Evolutionary conservation across 2,329 filamentous ascomycete species (phyloP).

Genomic region (Ampelomyces quisqualis): DNA sequence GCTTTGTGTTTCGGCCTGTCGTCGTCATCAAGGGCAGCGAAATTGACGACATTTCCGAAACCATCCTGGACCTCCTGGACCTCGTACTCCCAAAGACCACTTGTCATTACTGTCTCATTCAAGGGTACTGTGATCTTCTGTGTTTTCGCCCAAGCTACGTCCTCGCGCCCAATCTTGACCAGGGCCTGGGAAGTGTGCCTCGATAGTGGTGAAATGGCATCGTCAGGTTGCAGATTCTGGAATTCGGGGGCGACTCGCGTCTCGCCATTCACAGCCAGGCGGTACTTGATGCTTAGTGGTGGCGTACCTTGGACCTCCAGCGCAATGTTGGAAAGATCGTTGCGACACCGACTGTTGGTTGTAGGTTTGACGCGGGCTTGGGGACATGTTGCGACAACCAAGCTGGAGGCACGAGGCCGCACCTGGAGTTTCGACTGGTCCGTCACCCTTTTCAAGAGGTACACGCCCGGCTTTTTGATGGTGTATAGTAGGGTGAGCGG

Average conservation of each 20-base stretch:
- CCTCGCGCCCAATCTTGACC: conserved; percentile 59
- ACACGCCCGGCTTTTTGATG: conserved; percentile 84
- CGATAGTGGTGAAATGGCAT: conserved; percentile 75
- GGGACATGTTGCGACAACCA: conserved; percentile 84
- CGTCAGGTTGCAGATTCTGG: conserved; percentile 90
- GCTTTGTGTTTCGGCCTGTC: conserved; percentile 58
- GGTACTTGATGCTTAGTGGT: conserved; percentile 90
- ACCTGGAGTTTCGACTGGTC: conserved; percentile 95
- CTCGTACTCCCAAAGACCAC: conserved; percentile 84
- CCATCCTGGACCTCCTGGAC: conserved; percentile 91
- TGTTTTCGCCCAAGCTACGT: conserved; percentile 77
- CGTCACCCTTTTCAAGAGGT: conserved; percentile 79
- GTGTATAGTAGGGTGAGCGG: conserved; percentile 70
- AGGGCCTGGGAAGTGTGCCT: conserved; percentile 59
- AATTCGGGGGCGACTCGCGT: conserved; percentile 79
- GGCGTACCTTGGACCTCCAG: conserved; percentile 86
- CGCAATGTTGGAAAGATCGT: conserved; percentile 81
- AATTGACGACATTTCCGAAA: conserved; percentile 82
- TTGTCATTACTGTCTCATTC: conserved; percentile 81
- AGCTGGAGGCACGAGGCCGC: conserved; percentile 71
- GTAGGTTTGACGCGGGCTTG: conserved; percentile 70
- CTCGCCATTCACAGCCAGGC: conserved; percentile 78
- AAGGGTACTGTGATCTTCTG: conserved; percentile 76
- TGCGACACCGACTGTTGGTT: conserved; percentile 71
- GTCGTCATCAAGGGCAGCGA: conserved; percentile 67